Evolutionary conservation across 129 eudicot species (phyloP).

Genomic region (Smallanthus sonchifolius): DNA sequence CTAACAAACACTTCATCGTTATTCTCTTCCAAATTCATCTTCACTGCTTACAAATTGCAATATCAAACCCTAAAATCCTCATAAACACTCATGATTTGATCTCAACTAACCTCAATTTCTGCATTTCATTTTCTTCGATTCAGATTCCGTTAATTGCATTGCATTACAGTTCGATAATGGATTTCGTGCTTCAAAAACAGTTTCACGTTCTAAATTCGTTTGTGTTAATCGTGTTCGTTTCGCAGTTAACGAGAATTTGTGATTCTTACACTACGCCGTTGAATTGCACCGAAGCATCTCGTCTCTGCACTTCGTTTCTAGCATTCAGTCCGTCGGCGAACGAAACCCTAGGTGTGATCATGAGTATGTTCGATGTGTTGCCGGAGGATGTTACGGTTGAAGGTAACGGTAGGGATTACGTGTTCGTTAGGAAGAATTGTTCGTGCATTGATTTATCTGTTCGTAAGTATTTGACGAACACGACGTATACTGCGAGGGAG

Average conservation of each 20-base stretch:
- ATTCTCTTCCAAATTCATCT: not conserved
- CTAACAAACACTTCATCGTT: not conserved
- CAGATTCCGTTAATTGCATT: not conserved
- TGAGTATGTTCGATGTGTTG: constrained; percentile 86
- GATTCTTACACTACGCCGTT: constrained; percentile 47
- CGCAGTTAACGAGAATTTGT: constrained; percentile 2
- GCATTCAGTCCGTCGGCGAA: constrained; percentile 58
- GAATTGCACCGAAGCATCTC: constrained; percentile 68
- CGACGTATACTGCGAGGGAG: constrained; percentile 69
- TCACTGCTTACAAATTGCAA: not conserved
- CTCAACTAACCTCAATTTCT: not conserved
- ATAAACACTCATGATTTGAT: not conserved
- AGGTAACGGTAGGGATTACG: constrained; percentile 45
- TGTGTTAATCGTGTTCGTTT: not conserved
- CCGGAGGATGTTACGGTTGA: constrained; percentile 60
- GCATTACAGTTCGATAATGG: constrained; percentile 8
- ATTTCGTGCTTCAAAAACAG: constrained; percentile 5
- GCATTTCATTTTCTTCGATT: not conserved
- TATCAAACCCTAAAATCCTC: constrained; percentile 5
- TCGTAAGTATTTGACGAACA: constrained; percentile 50
- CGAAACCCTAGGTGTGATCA: constrained; percentile 56
- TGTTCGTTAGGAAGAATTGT: constrained; percentile 71
- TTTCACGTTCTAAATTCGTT: constrained; percentile 1
- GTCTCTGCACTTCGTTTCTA: constrained; percentile 69
- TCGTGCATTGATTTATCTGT: constrained; percentile 45